phyloP scores from a whole-genome alignment of 352 stramenopile genomes.

The Pythium aristosporum region DNA sequence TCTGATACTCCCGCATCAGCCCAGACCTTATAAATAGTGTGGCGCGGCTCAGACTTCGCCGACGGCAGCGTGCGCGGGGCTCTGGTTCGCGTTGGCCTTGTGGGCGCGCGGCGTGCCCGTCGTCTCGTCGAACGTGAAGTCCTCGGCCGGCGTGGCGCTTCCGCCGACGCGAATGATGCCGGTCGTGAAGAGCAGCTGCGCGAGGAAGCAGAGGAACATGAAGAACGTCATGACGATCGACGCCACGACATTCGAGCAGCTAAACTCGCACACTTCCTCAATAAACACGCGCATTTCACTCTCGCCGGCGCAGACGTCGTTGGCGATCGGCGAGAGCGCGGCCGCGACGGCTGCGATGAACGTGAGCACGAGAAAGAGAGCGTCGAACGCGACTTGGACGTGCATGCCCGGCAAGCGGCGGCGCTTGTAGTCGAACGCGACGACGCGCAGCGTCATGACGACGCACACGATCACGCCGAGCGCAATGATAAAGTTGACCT shows the following conservation, averaged over 20 bases:
- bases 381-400: constrained; percentile 45
- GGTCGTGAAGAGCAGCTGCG: constrained; percentile 54
- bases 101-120: constrained; percentile 34
- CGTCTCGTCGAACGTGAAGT: constrained; percentile 52
- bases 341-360: constrained; percentile 56
- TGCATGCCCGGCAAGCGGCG: constrained; percentile 40
- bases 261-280: constrained; percentile 65
- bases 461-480: constrained; percentile 41
- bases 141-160: constrained; percentile 27
- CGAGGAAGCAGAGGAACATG: constrained; percentile 50
- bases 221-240: constrained; percentile 55
- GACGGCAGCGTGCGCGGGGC: constrained; percentile 16
- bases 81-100: constrained; percentile 34
- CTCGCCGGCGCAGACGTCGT: constrained; percentile 51
- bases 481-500: constrained; percentile 60
- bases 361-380: constrained; percentile 52
- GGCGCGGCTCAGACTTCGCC: constrained; percentile 31
- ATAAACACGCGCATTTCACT: constrained; percentile 47
- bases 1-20: neutral
- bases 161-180: constrained; percentile 33
- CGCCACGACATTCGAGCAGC: constrained; percentile 56
- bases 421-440: constrained; percentile 60
- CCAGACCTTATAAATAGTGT: neutral
- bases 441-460: constrained; percentile 34
- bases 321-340: constrained; percentile 48